These are phyloP conservation scores for Coemansia erecta DNA, from an alignment of 192 early-diverging fungal species.

Conservation along the genomic window DNA sequence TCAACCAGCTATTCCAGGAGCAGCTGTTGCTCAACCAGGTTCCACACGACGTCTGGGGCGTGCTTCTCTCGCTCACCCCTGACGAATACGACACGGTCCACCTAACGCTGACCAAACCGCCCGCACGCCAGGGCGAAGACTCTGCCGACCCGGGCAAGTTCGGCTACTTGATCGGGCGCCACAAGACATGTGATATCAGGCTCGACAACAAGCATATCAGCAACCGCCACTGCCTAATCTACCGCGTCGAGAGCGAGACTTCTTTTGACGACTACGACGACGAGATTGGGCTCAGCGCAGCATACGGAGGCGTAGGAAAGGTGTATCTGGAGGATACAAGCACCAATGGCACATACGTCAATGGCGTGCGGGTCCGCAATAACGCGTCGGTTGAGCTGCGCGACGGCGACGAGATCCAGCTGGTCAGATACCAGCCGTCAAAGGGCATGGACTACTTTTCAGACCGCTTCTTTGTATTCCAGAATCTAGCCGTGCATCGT, in stretches of 20 bases:
- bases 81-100: slow-evolving; percentile 48
- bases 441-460: slow-evolving; percentile 47
- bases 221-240: slow-evolving; percentile 57
- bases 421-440: slow-evolving; percentile 52
- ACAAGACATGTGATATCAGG: slow-evolving; percentile 52
- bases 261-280: slow-evolving; percentile 2
- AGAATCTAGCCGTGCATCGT: slow-evolving; percentile 42
- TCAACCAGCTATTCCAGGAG: slow-evolving; percentile 48
- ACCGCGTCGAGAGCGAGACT: slow-evolving; percentile 35
- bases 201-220: slow-evolving; percentile 53
- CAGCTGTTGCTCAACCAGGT: slow-evolving; percentile 52
- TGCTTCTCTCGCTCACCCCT: slow-evolving; percentile 51
- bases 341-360: slow-evolving; percentile 73
- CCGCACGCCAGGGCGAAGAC: neutral
- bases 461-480: slow-evolving; percentile 49
- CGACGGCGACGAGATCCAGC: slow-evolving; percentile 63
- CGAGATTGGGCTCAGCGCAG: neutral
- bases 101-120: slow-evolving; percentile 41
- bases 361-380: slow-evolving; percentile 55
- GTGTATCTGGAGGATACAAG: slow-evolving; percentile 57
- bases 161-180: slow-evolving; percentile 53
- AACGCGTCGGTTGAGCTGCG: slow-evolving; percentile 55
- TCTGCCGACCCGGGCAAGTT: slow-evolving; percentile 16
- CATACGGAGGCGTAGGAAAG: slow-evolving; percentile 1
- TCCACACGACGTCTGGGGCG: slow-evolving; percentile 52